Conservation (phyloP, 257 asterid species). For the Ocimum tenuiflorum region DNA sequence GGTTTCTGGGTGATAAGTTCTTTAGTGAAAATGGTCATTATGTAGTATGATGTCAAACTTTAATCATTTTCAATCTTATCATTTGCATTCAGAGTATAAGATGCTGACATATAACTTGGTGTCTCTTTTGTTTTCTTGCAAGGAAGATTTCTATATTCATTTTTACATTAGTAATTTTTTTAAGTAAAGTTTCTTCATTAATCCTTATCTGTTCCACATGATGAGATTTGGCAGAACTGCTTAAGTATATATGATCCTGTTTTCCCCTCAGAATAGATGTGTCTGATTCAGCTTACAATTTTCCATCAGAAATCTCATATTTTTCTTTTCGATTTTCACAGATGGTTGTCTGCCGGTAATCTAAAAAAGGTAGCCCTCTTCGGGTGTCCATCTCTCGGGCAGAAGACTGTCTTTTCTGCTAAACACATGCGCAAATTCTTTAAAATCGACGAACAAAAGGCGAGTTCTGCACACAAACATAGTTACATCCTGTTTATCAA, state of each 20-base stretch:
- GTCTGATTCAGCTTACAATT: not conserved
- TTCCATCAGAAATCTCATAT: constrained; percentile 1
- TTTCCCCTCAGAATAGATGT: too few species aligned
- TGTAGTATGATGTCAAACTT: not conserved
- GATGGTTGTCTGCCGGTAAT: constrained; percentile 89
- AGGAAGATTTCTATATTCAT: too few species aligned
- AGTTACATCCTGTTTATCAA: not conserved
- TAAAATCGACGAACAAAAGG: constrained; percentile 54
- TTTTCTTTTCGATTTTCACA: constrained; percentile 30
- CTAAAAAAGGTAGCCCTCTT: constrained; percentile 62
- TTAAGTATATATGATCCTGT: too few species aligned
- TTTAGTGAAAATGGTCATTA: not conserved
- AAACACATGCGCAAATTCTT: constrained; percentile 65
- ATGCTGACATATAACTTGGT: too few species aligned
- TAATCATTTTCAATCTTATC: not conserved
- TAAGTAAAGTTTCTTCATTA: too few species aligned
- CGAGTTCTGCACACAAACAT: constrained; percentile 21
- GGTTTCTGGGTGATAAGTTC: not conserved
- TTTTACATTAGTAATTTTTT: too few species aligned
- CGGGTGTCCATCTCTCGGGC: constrained; percentile 70
- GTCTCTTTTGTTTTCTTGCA: too few species aligned
- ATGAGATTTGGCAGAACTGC: too few species aligned
- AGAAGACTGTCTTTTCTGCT: constrained; percentile 38
- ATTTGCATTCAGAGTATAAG: too few species aligned
- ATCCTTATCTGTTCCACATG: too few species aligned